Conservation (phyloP, 2,329 filamentous ascomycete genomes). For the Talaromyces sp. region DNA sequence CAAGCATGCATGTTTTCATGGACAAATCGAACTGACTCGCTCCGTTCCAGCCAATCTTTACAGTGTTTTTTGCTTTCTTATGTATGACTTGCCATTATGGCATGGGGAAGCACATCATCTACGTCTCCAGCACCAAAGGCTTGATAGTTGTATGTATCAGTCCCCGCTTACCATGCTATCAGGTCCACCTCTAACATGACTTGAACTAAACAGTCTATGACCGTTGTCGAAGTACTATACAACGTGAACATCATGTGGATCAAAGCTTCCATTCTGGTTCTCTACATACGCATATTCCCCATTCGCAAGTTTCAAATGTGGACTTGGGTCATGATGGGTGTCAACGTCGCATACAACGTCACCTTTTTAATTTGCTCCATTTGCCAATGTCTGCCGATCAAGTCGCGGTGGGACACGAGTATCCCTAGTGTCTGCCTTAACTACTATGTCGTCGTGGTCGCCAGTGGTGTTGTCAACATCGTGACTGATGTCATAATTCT, state of each 20-base stretch:
- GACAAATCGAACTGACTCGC: not conserved
- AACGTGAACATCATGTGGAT: constrained; percentile 13
- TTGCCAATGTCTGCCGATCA: constrained; percentile 33
- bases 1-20: not conserved
- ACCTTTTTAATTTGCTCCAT: constrained; percentile 30
- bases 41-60: not conserved
- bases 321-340: constrained; percentile 25
- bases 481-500: not conserved
- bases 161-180: not conserved
- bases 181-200: not conserved
- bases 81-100: not conserved
- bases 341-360: constrained; percentile 24
- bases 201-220: not conserved
- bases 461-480: not conserved
- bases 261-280: constrained; percentile 15
- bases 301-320: constrained; percentile 6
- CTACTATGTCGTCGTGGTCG: not conserved
- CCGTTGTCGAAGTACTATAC: not conserved
- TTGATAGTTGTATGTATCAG: not conserved
- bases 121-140: not conserved
- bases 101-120: not conserved
- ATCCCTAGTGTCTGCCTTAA: not conserved
- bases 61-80: not conserved
- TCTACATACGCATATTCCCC: constrained; percentile 17
- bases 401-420: constrained; percentile 27